Base-by-base conservation (phyloP, 23 red algal genomes). In the Gracilaria vermiculophylla region DNA sequence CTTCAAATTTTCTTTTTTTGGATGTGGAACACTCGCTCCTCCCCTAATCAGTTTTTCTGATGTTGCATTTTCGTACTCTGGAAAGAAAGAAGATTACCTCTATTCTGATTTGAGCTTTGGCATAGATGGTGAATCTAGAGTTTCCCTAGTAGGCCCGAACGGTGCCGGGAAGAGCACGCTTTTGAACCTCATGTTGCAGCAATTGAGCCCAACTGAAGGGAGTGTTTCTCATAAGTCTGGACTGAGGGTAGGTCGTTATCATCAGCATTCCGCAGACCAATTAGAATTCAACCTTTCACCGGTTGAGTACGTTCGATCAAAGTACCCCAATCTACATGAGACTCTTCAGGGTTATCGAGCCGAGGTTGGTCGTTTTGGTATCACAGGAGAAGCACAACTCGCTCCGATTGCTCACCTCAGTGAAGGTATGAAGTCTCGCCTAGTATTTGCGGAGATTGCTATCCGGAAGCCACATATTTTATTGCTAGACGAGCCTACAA, bases 361-460 rank as follows among this genome's bases (percentile, higher is more conserved):
- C 14, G 92, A 94, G 62, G 80, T 85, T 9, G 92, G 92, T 23
- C 92, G 81, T 24, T 95, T 95, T 55, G 93, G 93, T 41, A 83
- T 95, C 19, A 91, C 93, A 15, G 93, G 93, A 15, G 80, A 95
- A 12, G 76, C 69, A 23, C 86, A 90, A 51, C 70, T 95, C 2
- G 55, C 56, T 27, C 97, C 97, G 0, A 99, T 99, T 80, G 50
- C 76, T 0, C 82, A 91, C 29, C 80, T 99, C 20, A 94, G 88
- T 32, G 97, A 92, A 74, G 97, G 97, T 33, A 88, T 93, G 27
- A 99, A 99, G 80, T 86, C 89, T 24, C 87, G 97, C n/a, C 76
- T 99, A 27, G 92, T 86, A 33, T 99, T 99, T 85, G 97, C 97
- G 3, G 97, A 95, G 27, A 99, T 99, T 89, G 91, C 93, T 11